Evolutionary conservation across 2,329 filamentous ascomycete genomes (phyloP), one percentile per base, ranked within the genome.

Genomic region (Annulohypoxylon truncatum): DNA sequence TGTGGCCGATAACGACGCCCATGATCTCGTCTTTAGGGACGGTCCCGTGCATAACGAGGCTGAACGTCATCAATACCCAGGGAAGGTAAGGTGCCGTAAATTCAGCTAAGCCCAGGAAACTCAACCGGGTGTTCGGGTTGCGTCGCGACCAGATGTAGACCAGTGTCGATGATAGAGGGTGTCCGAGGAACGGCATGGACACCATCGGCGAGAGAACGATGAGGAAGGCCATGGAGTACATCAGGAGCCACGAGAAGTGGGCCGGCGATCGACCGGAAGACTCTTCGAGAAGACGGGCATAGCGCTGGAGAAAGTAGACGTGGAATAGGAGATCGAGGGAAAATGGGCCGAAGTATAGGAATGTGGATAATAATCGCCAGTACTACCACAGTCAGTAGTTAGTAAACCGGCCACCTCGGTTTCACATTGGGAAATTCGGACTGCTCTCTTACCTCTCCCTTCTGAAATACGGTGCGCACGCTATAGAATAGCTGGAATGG

Each of bases 401-500:
- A 65, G 64, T 10, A 55, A 38, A 13, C 53, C 55, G 47, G 20
- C 29, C 22, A n/a, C 6, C 38, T 50, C 33, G 15, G 29, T 42
- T 59, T 44, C 33, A 20, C 48, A 31, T 26, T 7, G 8, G 20
- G 18, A 47, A 40, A 26, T 4, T 10, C 35, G 22, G 40, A 18
- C 18, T 7, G 13, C 26, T 35, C 5, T 76, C 87, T 68, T 81
- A 97, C 94, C 88, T 98, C 94, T 69, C 91, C 92, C 81, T 97
- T 97, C 69, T 90, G 83, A 77, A 97, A 97, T 62, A 98, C 96
- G 6, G 94, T 90, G 52, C 93, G 89, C 75, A 95, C 96, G 82
- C 94, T 97, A 83, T 97, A 98, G 82, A 98, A 99, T 26, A 99
- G 88, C 81, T 98, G 94, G 76, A 96, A 97, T 7, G 94, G 93